Percentiles rank a stretch among this genome's conserved stretches.
phyloP scores from a whole-genome alignment of 495 filamentous ascomycete species.

The Tuber magnatum region DNA sequence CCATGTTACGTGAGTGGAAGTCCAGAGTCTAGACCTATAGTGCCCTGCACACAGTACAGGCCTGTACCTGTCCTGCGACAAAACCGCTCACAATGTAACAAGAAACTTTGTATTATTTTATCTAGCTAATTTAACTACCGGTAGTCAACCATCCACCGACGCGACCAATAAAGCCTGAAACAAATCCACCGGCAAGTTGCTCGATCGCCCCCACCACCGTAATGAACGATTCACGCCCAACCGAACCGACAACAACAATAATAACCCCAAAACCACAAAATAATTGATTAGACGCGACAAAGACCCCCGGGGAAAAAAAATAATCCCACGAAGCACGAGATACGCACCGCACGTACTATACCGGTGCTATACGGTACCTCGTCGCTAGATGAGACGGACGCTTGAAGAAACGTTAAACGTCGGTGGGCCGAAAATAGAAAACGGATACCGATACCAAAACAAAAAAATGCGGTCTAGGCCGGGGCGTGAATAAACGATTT shows the following conservation, averaged over 20 bases:
- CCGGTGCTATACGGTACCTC: background rate
- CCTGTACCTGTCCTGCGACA: background rate
- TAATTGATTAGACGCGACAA: background rate
- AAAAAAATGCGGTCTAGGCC: background rate
- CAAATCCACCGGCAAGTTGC: too few species aligned
- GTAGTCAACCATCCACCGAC: too few species aligned
- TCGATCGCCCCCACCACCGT: background rate
- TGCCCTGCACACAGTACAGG: too few species aligned
- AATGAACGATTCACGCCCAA: background rate
- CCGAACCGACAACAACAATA: background rate
- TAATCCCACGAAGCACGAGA: background rate
- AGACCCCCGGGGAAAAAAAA: background rate
- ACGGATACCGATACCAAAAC: background rate
- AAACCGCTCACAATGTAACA: background rate
- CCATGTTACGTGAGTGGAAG: background rate
- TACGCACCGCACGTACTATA: background rate
- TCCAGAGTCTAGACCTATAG: background rate
- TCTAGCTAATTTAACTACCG: too few species aligned
- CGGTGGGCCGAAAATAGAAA: background rate
- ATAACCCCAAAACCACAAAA: background rate
- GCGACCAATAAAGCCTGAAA: background rate
- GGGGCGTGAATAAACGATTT: background rate
- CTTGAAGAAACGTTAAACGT: background rate
- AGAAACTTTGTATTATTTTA: background rate
- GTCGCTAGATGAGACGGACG: background rate